phyloP scores from a whole-genome alignment of 441 rosid species.

The Arabidopsis lyrata region DNA sequence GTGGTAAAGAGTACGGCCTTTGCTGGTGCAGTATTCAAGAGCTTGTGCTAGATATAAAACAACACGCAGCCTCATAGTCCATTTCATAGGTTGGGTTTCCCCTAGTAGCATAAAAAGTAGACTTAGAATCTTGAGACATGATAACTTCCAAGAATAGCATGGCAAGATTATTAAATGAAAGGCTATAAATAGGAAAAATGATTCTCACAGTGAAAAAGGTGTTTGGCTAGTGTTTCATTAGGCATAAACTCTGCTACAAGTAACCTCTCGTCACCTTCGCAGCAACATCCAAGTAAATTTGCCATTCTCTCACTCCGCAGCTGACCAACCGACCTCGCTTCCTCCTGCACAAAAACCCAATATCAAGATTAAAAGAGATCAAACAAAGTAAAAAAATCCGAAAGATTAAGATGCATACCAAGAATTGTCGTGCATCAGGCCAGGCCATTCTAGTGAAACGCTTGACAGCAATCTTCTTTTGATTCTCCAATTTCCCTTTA shows the following conservation, averaged over 20 bases:
- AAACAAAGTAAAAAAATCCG: neutral
- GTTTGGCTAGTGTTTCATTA: constrained; percentile 70
- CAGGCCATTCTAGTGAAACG: constrained; percentile 67
- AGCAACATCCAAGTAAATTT: constrained; percentile 68
- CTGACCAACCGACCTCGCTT: constrained; percentile 69
- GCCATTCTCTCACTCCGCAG: constrained; percentile 64
- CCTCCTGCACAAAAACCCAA: constrained; percentile 63
- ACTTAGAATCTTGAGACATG: neutral
- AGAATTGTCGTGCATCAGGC: constrained; percentile 69
- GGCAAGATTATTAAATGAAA: constrained; percentile 39
- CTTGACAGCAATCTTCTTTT: constrained; percentile 62
- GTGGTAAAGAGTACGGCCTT: constrained; percentile 65
- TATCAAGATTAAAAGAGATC: constrained; percentile 5
- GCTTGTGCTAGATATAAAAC: constrained; percentile 70
- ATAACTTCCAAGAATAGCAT: constrained; percentile 7
- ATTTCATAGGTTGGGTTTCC: constrained; percentile 74
- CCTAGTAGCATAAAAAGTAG: constrained; percentile 45
- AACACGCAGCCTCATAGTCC: constrained; percentile 79
- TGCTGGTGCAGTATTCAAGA: constrained; percentile 62
- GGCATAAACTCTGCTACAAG: constrained; percentile 71
- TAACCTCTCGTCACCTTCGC: constrained; percentile 64
- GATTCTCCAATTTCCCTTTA: constrained; percentile 68
- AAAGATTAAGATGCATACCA: constrained; percentile 42
- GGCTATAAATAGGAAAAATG: constrained; percentile 14
- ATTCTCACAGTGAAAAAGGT: constrained; percentile 68